Conservation (phyloP, 139 green algal genomes). For the Desmodesmus armatus region DNA sequence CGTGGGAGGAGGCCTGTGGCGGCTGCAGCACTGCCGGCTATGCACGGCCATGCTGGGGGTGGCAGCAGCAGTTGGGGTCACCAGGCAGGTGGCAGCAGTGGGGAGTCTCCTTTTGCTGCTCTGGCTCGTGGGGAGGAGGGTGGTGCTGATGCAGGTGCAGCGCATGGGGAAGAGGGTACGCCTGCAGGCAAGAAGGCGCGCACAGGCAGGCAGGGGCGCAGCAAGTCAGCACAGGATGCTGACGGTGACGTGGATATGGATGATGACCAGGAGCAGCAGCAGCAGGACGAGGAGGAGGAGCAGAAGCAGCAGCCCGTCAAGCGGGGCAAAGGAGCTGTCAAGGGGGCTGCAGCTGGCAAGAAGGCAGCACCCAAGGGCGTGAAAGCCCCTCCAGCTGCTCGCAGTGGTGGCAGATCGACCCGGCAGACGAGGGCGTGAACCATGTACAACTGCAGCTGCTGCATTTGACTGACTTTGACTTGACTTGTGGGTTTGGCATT, state of each 20-base stretch:
- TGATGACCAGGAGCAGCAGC: neutral
- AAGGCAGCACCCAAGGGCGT: neutral
- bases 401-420: neutral
- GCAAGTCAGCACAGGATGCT: neutral
- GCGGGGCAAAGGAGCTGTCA: neutral
- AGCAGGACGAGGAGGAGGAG: no score
- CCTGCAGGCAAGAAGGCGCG: neutral
- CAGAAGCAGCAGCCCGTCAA: no score
- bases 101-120: neutral
- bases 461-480: neutral
- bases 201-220: neutral
- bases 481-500: neutral
- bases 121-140: neutral
- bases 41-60: neutral
- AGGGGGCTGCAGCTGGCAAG: neutral
- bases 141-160: neutral
- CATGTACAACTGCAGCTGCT: no score
- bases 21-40: neutral
- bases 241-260: neutral
- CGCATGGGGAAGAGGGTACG: neutral
- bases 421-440: neutral
- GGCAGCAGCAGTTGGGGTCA: neutral
- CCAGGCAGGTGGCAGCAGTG: neutral
- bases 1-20: neutral
- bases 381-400: neutral